phyloP scores from a whole-genome alignment of 169 alveolate species.

The Amoebophrya sp. region DNA sequence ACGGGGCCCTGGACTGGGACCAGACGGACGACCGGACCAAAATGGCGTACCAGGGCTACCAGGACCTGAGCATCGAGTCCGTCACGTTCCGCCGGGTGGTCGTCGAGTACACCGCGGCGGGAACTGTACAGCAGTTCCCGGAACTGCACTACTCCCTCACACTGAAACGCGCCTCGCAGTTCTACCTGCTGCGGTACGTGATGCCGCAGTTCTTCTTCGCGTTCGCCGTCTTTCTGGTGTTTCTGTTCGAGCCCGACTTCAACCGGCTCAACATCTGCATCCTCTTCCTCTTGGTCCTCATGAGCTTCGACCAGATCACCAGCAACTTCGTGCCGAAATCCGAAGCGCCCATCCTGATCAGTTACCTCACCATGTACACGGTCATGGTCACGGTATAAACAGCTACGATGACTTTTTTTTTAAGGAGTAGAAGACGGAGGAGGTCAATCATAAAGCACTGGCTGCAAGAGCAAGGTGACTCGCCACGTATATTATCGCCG shows the following conservation, averaged over 20 bases:
- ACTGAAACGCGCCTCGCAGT: neutral
- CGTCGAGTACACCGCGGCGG: too few species aligned
- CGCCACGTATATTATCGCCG: too few species aligned
- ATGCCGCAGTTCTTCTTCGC: neutral
- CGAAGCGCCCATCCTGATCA: neutral
- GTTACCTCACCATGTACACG: neutral
- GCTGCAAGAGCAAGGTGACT: too few species aligned
- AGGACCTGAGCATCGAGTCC: neutral
- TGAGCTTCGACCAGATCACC: neutral
- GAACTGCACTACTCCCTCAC: neutral
- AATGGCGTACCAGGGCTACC: neutral
- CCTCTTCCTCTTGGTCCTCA: neutral
- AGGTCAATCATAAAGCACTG: too few species aligned
- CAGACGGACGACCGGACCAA: neutral
- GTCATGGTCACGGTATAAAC: conserved; percentile 23
- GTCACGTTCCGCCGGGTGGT: neutral
- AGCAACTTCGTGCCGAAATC: neutral
- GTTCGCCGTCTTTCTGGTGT: conserved; percentile 9
- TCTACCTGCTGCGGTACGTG: neutral
- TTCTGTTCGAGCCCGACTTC: conserved; percentile 21
- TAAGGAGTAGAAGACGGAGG: too few species aligned
- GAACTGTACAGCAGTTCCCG: neutral
- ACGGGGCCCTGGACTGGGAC: neutral
- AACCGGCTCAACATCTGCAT: conserved; percentile 10
- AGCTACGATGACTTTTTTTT: too few species aligned